Base-by-base conservation (phyloP, 768 basidiomycete species). In the Ramaria sp. region DNA sequence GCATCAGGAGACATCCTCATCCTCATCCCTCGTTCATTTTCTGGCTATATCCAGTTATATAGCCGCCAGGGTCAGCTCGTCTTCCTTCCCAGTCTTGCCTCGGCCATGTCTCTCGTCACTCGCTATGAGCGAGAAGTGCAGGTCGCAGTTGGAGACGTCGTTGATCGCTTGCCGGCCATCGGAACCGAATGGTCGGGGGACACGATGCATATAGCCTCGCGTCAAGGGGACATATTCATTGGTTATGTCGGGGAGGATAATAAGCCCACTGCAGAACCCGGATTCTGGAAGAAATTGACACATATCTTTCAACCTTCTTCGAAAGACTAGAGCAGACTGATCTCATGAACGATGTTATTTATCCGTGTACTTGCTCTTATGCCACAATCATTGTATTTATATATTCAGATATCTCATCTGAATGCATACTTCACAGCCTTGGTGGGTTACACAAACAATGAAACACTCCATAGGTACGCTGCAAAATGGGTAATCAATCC, bases 1-100 rank as follows among this genome's bases (percentile, higher is more conserved):
- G 34, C 4, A 11, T 2, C 43, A 56, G 54, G 54, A n/a, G 34
- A 56, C 34, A 49, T 56, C 9, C 20, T 48, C 33, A 34, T 56
- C 34, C 43, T 56, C 11, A 38, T 56, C n/a, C 54, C 54, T n/a
- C 54, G 54, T 34, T 56, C 54, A 10, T 56, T 56, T 31, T 56
- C 54, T 13, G 54, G 54, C n/a, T 56, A 56, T 19, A 56, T 56
- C 30, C 54, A 56, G 48, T 9, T 47, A 19, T 56, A 56, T 42
- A 56, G 54, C 38, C 22, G 34, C 12, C 34, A 56, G 2, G 54
- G 54, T 17, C 27, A 56, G 43, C 22, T 56, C 19, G 33, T 47
- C 33, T 48, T 48, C 13, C 47, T 56, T 6, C 54, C 54, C 34
- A n/a, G 24, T 33, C 4, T 56, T 1, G 22, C 46, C 22, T 10